These are phyloP conservation scores for Mycena indigotica DNA, from an alignment of 768 basidiomycete genomes.

Conservation along the genomic window DNA sequence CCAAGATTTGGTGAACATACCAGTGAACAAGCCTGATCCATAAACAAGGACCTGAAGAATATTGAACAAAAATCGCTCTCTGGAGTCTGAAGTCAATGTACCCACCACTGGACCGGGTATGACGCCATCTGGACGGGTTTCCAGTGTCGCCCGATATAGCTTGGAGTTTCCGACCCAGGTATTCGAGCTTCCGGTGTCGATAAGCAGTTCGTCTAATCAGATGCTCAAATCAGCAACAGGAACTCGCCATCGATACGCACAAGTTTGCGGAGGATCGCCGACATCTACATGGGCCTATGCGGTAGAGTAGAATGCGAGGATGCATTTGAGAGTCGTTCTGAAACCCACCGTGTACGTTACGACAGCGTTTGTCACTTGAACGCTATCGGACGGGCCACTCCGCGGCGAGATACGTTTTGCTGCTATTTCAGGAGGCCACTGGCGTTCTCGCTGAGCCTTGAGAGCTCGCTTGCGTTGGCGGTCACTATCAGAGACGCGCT, in stretches of 20 bases:
- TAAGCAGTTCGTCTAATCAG: slow-evolving; percentile 25
- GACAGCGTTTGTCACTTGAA: neutral
- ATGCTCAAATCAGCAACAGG: neutral
- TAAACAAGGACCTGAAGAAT: no score
- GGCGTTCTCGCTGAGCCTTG: neutral
- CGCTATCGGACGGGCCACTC: neutral
- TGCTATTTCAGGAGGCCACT: neutral
- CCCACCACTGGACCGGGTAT: no score
- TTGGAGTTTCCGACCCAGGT: slow-evolving; percentile 27
- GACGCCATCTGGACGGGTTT: neutral
- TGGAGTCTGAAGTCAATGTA: no score
- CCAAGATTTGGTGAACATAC: no score
- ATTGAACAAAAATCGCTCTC: no score
- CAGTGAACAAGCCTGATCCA: no score
- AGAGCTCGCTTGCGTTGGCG: neutral
- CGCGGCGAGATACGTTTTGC: neutral
- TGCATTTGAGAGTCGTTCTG: neutral
- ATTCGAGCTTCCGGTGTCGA: slow-evolving; percentile 37
- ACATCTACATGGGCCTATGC: neutral
- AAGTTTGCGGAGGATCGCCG: neutral
- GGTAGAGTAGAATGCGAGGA: neutral
- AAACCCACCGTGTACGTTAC: neutral
- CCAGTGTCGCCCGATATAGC: neutral
- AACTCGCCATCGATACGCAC: neutral
- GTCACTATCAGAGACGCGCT: neutral